Evolutionary conservation across 1,139 yeast genomes (phyloP), one percentile per base, ranked within the genome.

Genomic region (Geotrichum reessii): DNA sequence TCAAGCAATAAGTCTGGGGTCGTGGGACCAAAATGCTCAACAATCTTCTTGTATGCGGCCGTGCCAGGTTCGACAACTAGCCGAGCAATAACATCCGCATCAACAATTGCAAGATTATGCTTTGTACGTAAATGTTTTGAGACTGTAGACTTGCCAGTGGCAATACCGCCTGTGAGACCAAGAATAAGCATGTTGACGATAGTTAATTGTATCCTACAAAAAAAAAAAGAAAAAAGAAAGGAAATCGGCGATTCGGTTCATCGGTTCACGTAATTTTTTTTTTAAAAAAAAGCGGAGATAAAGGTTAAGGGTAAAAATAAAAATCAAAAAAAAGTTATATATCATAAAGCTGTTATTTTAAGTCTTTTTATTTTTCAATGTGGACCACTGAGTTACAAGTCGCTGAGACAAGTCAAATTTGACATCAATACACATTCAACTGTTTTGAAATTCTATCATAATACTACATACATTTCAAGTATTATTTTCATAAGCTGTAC

Each of bases 161-260:
- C 96, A 56, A 93, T 93, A 0, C 97, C 97, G 0, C 99, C 99
- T 0, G 99, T 93, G 27, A 93, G 79, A 0, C 99, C 99, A 9
- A 95, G 81, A 42, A 93, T 81, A 57, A 93, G 81, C 99, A 93
- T 93, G 28, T 7, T 25, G 28, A 7, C 28, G 28, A 25, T 25
- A 9, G 44, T 37, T n/a, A 37, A 14, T 37, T n/a, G n/a, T n/a
- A n/a, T n/a, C n/a, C n/a, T n/a, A n/a, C n/a, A 7, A 37, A n/a
- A 8, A n/a, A 19, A 33, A 12, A 33, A 14, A 14, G 19, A n/a
- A n/a, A 12, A 3, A 3, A 37, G 6, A n/a, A 5, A 14, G 7
- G 21, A 9, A 25, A 25, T n/a, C 19, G 44, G 21, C 44, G 17
- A 37, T 37, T 14, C n/a, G 17, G 19, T 37, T 8, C 9, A 17